Base-by-base conservation (phyloP, 345 rosid species). In the Eucalyptus fibrosa region DNA sequence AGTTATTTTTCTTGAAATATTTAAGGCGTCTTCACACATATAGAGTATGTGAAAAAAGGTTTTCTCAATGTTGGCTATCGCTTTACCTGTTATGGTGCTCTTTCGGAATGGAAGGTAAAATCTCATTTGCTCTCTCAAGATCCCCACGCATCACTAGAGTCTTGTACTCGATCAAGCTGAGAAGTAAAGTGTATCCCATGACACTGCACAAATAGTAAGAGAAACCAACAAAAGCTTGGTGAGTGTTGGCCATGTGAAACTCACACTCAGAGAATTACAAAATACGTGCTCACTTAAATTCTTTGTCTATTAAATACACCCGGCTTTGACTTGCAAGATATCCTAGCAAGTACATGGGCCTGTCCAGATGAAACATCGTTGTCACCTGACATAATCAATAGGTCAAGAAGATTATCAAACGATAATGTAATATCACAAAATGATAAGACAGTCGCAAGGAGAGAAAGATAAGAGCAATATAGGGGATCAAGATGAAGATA, bases 301-400 rank as follows among this genome's bases (percentile, higher is more conserved):
- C 99, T 92, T 98, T 98, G 95, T 98, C 99, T 47, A 98, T 97
- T 87, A 98, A 93, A 91, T 95, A 98, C 83, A 98, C 99, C 85
- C 99, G 97, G 92, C 99, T 98, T 94, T 98, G 99, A 93, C 89
- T 94, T 30, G 99, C 99, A 91, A 98, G 98, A 92, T 98, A 98
- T 30, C 99, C 99, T 94, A 98, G 93, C 94, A 98, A 93, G 94
- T 98, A 98, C 99, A 98, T 98, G 80, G 99, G 99, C 69, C 99
- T 97, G 91, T 98, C 99, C 96, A 98, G 94, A 94, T 98, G 99
- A 91, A 91, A 97, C 99, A 98, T 98, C 32, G 99, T 98, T 37
- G 99, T 98, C 42, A 98, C 99, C 99, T 98, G 91, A 85, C 82
- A 62, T 49, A 82, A 87, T 50, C 12, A 47, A 77, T 40, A 6